Evolutionary conservation across 371 early-diverging fungal genomes (phyloP).

Genomic region (Mortierella sp.): DNA sequence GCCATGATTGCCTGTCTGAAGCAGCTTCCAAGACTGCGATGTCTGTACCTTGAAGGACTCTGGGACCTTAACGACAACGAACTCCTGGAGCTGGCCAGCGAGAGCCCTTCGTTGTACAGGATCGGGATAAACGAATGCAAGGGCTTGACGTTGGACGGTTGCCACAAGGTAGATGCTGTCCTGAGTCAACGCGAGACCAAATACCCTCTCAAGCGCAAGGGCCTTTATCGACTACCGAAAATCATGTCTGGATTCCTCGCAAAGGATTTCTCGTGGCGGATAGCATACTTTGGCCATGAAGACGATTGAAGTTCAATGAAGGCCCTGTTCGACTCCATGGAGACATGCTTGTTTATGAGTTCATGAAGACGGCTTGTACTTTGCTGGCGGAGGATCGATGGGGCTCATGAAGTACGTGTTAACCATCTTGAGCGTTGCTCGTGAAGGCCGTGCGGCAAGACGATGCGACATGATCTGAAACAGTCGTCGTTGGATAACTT

Average conservation of each 20-base stretch:
- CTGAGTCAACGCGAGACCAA: not conserved
- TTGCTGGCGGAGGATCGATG: slow-evolving; percentile 42
- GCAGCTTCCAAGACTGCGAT: slow-evolving; percentile 7
- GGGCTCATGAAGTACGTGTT: slow-evolving; percentile 71
- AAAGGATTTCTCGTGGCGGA: not conserved
- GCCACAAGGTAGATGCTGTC: not conserved
- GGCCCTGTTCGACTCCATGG: too few species aligned
- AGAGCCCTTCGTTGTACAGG: slow-evolving; percentile 7
- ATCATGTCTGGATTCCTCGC: not conserved
- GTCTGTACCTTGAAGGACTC: slow-evolving; percentile 25
- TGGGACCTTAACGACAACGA: slow-evolving; percentile 11
- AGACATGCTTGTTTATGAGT: too few species aligned
- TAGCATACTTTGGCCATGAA: slow-evolving; percentile 13
- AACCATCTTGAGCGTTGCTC: slow-evolving; percentile 74
- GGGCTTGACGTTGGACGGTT: not conserved
- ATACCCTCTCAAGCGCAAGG: slow-evolving; percentile 10
- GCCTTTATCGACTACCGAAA: slow-evolving; percentile 14
- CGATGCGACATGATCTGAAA: slow-evolving; percentile 75
- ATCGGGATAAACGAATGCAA: slow-evolving; percentile 11
- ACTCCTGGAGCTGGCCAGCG: slow-evolving; percentile 3
- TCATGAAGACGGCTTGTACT: slow-evolving; percentile 21
- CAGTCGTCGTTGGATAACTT: slow-evolving; percentile 70
- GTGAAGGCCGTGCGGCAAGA: slow-evolving; percentile 65
- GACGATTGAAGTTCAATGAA: slow-evolving; percentile 14
- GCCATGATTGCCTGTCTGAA: slow-evolving; percentile 2